Evolutionary conservation across 2,329 filamentous ascomycete genomes (phyloP).

Genomic region (Fusarium fracticaudum): DNA sequence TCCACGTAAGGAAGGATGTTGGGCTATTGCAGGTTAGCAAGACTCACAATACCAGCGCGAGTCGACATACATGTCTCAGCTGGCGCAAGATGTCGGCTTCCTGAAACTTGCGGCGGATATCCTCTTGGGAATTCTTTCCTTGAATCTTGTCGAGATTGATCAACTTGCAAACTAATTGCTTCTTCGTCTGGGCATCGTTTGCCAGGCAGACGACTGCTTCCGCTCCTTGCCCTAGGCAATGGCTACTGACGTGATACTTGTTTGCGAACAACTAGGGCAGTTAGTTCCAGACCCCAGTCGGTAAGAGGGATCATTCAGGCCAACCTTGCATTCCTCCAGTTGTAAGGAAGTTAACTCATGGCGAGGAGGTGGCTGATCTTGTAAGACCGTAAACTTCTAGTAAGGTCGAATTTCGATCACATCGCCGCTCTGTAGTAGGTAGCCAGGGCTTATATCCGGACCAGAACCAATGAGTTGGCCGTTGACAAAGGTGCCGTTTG

Average conservation of each 20-base stretch:
- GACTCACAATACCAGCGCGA: neutral
- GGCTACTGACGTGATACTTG: constrained; percentile 47
- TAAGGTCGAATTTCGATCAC: constrained; percentile 53
- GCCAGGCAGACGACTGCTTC: constrained; percentile 52
- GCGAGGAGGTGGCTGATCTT: constrained; percentile 39
- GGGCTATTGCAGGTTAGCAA: constrained; percentile 52
- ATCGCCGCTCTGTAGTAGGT: constrained; percentile 62
- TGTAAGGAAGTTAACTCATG: constrained; percentile 46
- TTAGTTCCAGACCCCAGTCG: neutral
- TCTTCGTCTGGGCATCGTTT: constrained; percentile 59
- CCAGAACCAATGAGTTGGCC: constrained; percentile 54
- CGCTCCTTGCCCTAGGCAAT: constrained; percentile 51
- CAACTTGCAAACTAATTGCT: constrained; percentile 76
- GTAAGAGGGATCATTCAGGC: neutral
- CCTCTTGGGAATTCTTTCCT: constrained; percentile 39
- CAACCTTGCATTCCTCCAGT: constrained; percentile 47
- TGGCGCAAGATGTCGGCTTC: constrained; percentile 64
- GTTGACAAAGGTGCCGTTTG: constrained; percentile 65
- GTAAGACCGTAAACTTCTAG: constrained; percentile 50
- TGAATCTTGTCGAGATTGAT: constrained; percentile 57
- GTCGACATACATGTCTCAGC: constrained; percentile 60
- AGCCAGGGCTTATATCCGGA: constrained; percentile 51
- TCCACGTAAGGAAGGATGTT: constrained; percentile 64
- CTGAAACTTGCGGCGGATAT: constrained; percentile 53
- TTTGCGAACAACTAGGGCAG: constrained; percentile 45